phyloP scores from a whole-genome alignment of 345 rosid species.

The Noccaea bulbosa region DNA sequence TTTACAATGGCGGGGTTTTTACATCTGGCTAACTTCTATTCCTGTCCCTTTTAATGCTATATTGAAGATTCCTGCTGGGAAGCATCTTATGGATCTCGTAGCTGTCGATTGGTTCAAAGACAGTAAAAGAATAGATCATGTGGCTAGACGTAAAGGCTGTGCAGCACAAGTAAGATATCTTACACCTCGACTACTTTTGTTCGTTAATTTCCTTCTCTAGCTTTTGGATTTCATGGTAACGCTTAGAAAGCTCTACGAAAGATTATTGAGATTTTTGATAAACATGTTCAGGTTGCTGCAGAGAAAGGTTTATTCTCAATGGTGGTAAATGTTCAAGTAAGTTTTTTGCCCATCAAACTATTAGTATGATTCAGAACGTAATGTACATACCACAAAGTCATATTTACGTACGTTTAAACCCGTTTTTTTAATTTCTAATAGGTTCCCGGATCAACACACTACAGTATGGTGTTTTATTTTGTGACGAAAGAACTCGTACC shows the following conservation, averaged over 20 bases:
- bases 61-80: conserved; percentile 86
- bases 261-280: conserved; percentile 20
- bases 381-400: not conserved
- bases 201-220: not conserved
- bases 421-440: conserved; percentile 32
- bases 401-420: not conserved
- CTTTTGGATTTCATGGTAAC: conserved; percentile 12
- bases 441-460: conserved; percentile 97
- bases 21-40: conserved; percentile 26
- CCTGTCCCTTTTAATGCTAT: conserved; percentile 6
- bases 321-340: conserved; percentile 79
- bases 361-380: conserved; percentile 6
- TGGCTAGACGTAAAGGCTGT: conserved; percentile 89
- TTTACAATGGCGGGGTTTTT: conserved; percentile 13
- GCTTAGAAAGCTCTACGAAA: not conserved
- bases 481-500: conserved; percentile 66
- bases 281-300: conserved; percentile 63
- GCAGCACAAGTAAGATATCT: conserved; percentile 78
- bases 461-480: conserved; percentile 96
- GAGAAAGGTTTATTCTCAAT: conserved; percentile 71
- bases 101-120: conserved; percentile 99
- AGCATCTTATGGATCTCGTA: conserved; percentile 95
- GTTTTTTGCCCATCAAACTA: conserved; percentile 33
- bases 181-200: not conserved
- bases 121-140: conserved; percentile 95